Base-by-base conservation (phyloP, 495 filamentous ascomycete genomes). In the Aspergillus panamensis region DNA sequence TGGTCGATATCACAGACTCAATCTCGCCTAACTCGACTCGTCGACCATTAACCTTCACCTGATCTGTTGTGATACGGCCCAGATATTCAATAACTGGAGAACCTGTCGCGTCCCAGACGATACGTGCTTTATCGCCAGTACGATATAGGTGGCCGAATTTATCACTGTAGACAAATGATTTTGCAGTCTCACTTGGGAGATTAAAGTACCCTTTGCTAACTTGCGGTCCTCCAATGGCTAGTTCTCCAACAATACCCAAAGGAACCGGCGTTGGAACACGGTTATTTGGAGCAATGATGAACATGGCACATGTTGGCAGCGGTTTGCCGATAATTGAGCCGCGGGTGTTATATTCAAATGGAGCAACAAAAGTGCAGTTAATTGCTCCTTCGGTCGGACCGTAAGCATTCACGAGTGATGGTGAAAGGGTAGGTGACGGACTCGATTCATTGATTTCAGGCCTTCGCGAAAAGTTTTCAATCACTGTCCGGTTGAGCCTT, bases 11-110 rank as follows among this genome's bases (percentile, higher is more conserved):
- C 1, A 65, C 62, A 0, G 59, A 62, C 56, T 96, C 91, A 48
- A 96, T 93, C 53, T 96, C 92, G 55, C 87, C 87, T 19, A 96
- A 84, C 70, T 96, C 91, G 58, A 96, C 89, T 21, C 91, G 81
- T 69, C 96, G 94, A 3, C 91, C 92, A 39, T 90, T 87, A 57
- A 96, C 89, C 71, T 96, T 96, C 71, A 95, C 86, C 64, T 96
- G 92, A 58, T 89, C 82, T 62, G 95, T 90, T 3, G 84, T 87
- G 7, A 77, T 73, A 45, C 92, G 82, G 13, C 91, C 91, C 19
- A 84, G 79, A 55, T 89, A 92, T 21, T 72, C 66, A 21, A 81
- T 62, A 0, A 68, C 51, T 31, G 69, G 53, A 65, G 66, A 42
- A 70, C 78, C 78, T 39, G 58, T 58, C 43, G 66, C 69, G 55